phyloP scores from a whole-genome alignment of 73 alveolate genomes.

The Blepharisma japonicum region DNA sequence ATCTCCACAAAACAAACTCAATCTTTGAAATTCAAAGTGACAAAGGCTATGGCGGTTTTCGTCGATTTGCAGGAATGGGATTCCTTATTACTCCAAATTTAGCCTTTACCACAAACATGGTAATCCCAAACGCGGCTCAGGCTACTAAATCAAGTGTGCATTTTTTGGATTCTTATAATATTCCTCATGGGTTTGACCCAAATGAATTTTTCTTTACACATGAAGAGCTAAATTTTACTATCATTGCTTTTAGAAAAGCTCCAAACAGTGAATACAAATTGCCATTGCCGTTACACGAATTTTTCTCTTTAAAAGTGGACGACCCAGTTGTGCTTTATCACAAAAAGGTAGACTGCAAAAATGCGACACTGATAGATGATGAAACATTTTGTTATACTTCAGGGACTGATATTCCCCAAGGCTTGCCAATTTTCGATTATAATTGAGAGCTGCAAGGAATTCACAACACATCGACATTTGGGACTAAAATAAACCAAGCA shows the following conservation, averaged over 20 bases:
- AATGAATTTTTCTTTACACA: neutral
- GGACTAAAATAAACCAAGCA: neutral
- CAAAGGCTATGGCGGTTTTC: neutral
- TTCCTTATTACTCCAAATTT: neutral
- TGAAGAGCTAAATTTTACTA: neutral
- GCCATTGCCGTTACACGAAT: neutral
- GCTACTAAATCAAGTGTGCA: neutral
- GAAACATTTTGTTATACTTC: neutral
- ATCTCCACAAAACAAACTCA: neutral
- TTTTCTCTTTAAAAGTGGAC: neutral
- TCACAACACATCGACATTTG: neutral
- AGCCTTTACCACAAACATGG: neutral
- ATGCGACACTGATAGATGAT: neutral
- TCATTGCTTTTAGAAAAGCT: neutral
- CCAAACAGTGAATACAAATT: neutral
- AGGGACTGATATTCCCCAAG: constrained; percentile 7
- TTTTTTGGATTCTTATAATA: neutral
- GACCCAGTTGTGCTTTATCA: neutral
- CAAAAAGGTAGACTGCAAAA: neutral
- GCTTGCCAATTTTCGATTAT: neutral
- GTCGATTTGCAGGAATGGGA: constrained; percentile 2
- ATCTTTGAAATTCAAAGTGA: neutral
- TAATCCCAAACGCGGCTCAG: neutral
- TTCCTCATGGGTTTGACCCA: neutral
- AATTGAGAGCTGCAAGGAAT: constrained; percentile 6